phyloP scores from a whole-genome alignment of 768 basidiomycete species.

The Daedalea quercina region DNA sequence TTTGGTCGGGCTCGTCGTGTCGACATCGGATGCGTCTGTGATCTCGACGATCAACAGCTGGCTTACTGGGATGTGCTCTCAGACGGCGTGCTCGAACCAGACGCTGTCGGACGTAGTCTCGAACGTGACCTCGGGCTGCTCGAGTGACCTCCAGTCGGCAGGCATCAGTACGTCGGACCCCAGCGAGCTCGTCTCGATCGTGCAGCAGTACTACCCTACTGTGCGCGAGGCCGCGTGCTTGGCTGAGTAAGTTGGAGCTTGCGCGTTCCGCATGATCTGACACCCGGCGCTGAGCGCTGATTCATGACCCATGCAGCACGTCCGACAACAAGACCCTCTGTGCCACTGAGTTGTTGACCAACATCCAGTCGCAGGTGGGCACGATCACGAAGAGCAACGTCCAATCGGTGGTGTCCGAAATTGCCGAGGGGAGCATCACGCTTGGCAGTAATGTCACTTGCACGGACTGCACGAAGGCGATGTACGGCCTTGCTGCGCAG shows the following conservation, averaged over 20 bases:
- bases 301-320: conserved; percentile 21
- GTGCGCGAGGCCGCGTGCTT: conserved; percentile 53
- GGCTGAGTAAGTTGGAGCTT: conserved; percentile 45
- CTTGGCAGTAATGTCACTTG: conserved; percentile 20
- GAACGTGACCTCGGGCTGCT: conserved; percentile 48
- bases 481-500: conserved; percentile 21
- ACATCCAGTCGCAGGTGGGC: conserved; percentile 36
- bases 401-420: conserved; percentile 8
- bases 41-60: conserved; percentile 50
- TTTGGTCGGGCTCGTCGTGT: conserved; percentile 34
- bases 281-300: neutral
- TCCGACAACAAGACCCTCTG: conserved; percentile 40
- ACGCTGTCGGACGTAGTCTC: conserved; percentile 49
- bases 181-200: conserved; percentile 20
- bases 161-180: conserved; percentile 13
- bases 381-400: conserved; percentile 19
- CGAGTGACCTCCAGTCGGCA: conserved; percentile 28
- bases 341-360: conserved; percentile 47
- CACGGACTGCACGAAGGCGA: conserved; percentile 27
- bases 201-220: conserved; percentile 52
- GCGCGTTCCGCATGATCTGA: neutral
- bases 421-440: conserved; percentile 12
- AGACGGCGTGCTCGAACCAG: conserved; percentile 48
- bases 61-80: conserved; percentile 50
- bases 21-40: conserved; percentile 31